Base-by-base conservation (phyloP, 768 basidiomycete species). In the Astraeus odoratus region DNA sequence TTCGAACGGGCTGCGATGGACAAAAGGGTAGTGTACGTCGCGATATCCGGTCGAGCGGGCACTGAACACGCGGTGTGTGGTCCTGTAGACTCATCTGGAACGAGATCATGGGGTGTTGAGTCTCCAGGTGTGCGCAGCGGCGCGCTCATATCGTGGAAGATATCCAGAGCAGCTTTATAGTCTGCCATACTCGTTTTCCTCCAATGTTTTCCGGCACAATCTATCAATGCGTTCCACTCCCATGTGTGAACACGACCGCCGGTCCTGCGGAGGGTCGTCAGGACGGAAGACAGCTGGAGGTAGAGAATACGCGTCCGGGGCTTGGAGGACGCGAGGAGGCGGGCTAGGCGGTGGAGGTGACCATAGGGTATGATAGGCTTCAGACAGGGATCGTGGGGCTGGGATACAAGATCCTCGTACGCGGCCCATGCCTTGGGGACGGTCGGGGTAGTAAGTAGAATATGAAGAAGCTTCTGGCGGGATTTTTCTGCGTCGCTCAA, bases 211-310 rank as follows among this genome's bases (percentile, higher is more conserved):
- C 80, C 86, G 1, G 81, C 79, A 56, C 70, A 72, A 52, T 83
- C 73, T 48, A 90, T 75, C 36, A 91, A 70, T 7, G 77, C 68
- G 57, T 89, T 90, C 84, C 87, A 90, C 58, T 88, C 77, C 71
- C 78, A 78, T n/a, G 66, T 53, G 50, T 75, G 68, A 25, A 87
- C 59, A 9, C 44, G 64, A 19, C 78, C 82, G 10, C 78, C 80
- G n/a, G 66, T 68, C 18, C 63, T 64, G 46, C 73, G 76, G 31
- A 90, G 65, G 35, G 70, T 71, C 34, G 73, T 73, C 50, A 88
- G 56, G 10, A 87, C 75, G n/a, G 80, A 74, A n/a, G 86, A 68
- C 3, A 90, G 70, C 10, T 78, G 80, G 8, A 80, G 70, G 61
- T 81, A 86, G 41, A 75, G 64, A 3, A 65, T 58, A 31, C 81